Percentiles rank a stretch among this genome's conserved stretches.
These are phyloP conservation scores for Geranium rotundifolium DNA, from an alignment of 345 rosid genomes.

Conservation along the genomic window DNA sequence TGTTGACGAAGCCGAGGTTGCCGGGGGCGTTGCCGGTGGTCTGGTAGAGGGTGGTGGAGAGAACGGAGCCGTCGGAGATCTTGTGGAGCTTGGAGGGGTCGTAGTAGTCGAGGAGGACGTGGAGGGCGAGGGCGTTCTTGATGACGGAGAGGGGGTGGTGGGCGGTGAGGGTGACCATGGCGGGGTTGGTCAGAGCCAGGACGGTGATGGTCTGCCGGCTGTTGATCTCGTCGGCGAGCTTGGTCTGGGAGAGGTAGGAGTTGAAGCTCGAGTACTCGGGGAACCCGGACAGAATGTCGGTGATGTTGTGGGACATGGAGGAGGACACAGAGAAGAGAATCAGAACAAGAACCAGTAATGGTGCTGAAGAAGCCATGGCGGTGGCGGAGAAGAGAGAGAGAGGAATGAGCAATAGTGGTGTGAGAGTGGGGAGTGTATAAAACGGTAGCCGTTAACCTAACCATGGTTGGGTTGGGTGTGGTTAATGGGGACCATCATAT, in stretches of 20 bases:
- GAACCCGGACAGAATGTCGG: constrained; percentile 49
- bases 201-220: constrained; percentile 69
- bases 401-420: neutral
- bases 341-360: neutral
- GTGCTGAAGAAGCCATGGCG: neutral
- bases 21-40: constrained; percentile 92
- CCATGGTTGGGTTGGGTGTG: neutral
- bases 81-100: constrained; percentile 70
- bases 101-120: constrained; percentile 74
- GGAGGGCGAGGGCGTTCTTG: constrained; percentile 58
- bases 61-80: constrained; percentile 59
- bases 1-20: constrained; percentile 68
- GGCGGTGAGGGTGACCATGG: constrained; percentile 55
- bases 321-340: constrained; percentile 24
- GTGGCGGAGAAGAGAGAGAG: neutral
- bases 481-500: neutral
- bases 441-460: no score
- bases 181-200: constrained; percentile 66
- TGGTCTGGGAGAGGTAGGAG: constrained; percentile 59
- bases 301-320: constrained; percentile 53
- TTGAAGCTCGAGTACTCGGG: constrained; percentile 70
- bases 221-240: constrained; percentile 85
- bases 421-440: no score
- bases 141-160: constrained; percentile 67
- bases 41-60: constrained; percentile 82